Evolutionary conservation across 208 protist genomes (phyloP).

Genomic region (Leishmania amazonensis): DNA sequence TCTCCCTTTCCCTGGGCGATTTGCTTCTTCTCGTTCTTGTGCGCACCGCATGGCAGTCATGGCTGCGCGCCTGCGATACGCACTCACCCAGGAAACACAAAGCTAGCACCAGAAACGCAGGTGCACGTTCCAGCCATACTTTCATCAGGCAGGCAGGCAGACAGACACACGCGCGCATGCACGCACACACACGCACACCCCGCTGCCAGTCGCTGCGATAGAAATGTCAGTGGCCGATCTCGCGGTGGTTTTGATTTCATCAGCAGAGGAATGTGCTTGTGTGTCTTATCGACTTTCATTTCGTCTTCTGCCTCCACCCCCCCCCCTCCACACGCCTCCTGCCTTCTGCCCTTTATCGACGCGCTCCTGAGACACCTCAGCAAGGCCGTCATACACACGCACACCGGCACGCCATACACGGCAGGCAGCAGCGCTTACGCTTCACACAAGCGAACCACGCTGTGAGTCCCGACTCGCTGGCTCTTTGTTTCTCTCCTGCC

Average conservation of each 20-base stretch:
- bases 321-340: no score
- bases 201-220: not conserved
- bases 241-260: not conserved
- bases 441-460: not conserved
- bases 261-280: not conserved
- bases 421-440: not conserved
- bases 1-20: not conserved
- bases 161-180: not conserved
- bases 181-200: not conserved
- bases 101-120: not conserved
- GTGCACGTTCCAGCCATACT: not conserved
- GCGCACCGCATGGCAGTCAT: not conserved
- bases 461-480: not conserved
- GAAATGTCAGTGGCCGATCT: no score
- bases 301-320: not conserved
- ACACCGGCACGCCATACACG: not conserved
- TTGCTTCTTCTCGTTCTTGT: not conserved
- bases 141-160: not conserved
- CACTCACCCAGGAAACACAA: not conserved
- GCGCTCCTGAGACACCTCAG: not conserved
- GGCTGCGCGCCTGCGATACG: not conserved
- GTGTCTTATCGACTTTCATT: not conserved
- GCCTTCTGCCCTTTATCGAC: not conserved
- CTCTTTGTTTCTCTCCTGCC: not conserved
- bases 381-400: not conserved